These are phyloP conservation scores for Cucumis variabilis DNA, from an alignment of 331 rosid species.

Conservation along the genomic window DNA sequence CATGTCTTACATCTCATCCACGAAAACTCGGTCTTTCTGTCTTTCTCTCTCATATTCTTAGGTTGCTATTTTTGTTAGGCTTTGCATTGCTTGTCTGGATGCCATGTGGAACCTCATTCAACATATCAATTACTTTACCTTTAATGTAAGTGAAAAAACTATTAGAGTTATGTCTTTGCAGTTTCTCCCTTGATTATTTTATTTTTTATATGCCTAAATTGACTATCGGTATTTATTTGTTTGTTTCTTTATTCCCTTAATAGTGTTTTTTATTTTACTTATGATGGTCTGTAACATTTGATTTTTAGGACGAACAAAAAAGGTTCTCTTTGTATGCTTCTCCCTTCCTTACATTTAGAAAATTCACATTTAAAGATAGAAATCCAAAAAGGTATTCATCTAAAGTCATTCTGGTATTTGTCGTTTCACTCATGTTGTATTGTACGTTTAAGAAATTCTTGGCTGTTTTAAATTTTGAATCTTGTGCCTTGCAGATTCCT, in stretches of 20 bases:
- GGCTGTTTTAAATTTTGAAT: too few species aligned
- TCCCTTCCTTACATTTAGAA: slow-evolving; percentile 80
- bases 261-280: slow-evolving; percentile 11
- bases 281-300: slow-evolving; percentile 24
- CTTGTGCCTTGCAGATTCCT: too few species aligned
- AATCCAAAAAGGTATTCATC: slow-evolving; percentile 64
- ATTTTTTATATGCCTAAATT: neutral
- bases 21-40: neutral
- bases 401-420: too few species aligned
- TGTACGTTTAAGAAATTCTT: too few species aligned
- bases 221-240: neutral
- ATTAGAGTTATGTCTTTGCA: neutral
- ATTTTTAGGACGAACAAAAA: slow-evolving; percentile 74
- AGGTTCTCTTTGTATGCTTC: slow-evolving; percentile 73
- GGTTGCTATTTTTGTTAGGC: slow-evolving; percentile 47
- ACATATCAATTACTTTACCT: slow-evolving; percentile 58
- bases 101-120: slow-evolving; percentile 70
- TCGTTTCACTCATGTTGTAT: too few species aligned
- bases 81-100: slow-evolving; percentile 65
- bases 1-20: neutral
- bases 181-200: neutral
- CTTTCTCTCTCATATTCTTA: slow-evolving; percentile 22
- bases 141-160: slow-evolving; percentile 60
- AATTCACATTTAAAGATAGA: slow-evolving; percentile 65
- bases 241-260: slow-evolving; percentile 13